Evolutionary conservation across 768 basidiomycete species (phyloP), one percentile per base, ranked within the genome.

Genomic region (Boletus rubropictus): DNA sequence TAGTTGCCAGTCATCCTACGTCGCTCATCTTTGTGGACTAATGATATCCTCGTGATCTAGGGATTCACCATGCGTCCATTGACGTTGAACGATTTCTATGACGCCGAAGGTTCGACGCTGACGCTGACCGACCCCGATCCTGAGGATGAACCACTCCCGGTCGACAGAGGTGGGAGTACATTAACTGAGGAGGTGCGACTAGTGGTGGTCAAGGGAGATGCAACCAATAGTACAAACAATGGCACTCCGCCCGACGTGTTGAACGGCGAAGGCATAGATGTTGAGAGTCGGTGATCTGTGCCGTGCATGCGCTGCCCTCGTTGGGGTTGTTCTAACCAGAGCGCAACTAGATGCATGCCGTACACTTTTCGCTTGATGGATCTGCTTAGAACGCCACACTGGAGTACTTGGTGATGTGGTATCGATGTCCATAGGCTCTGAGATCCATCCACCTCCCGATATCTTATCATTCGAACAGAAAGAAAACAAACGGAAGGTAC

Each of bases 21-120:
- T 39, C 12, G 9, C 6, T 39, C 18, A 10, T 14, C 7, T 18
- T 35, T 2, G 10, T 9, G 4, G 0, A 33, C 29, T n/a, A 4
- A 32, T 12, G 0, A 27, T n/a, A n/a, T n/a, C n/a, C 11, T 2
- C 3, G 2, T 8, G 7, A 28, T 21, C 7, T 17, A 91, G 88
- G 88, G 84, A 46, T 88, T 92, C 63, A 70, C 80, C 49, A 72
- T 92, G 44, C 83, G 92, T 40, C 83, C 88, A 7, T 67, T 94
- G 38, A 72, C 71, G 3, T 45, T 90, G 25, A 69, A 72, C 11
- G 92, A 95, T 63, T 94, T 95, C 65, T 71, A 74, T 43, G 64
- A 69, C 14, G 56, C 62, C 4, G 74, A 73, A 33, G 67, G 62
- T 2, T 66, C 62, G 7, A 62, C 57, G 0, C 39, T 68, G 32